A percentile compares a stretch with the other conserved stretches of the same genome.
Evolutionary conservation across 495 filamentous ascomycete genomes (phyloP).

Genomic region (Annulohypoxylon nitens): DNA sequence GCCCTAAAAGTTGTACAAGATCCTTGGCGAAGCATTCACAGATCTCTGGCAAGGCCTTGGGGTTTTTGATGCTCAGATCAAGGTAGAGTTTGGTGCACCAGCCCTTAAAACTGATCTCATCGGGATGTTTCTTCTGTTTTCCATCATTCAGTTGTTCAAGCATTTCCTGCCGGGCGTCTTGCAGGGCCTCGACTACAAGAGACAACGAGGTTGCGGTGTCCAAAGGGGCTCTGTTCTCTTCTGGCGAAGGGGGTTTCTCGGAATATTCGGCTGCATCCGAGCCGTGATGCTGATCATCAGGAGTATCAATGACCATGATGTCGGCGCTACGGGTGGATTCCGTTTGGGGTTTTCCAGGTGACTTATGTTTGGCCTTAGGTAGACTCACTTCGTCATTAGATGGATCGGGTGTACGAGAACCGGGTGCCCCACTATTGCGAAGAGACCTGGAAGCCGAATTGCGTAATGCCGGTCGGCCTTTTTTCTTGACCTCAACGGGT

Average conservation of each 20-base stretch:
- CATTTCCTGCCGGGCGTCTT: conserved; percentile 34
- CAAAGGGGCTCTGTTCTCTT: not conserved
- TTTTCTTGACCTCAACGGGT: conserved; percentile 29
- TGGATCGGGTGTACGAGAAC: conserved; percentile 6
- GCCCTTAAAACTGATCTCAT: conserved; percentile 36
- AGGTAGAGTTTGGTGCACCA: conserved; percentile 49
- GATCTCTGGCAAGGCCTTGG: conserved; percentile 43
- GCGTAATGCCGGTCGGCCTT: conserved; percentile 30
- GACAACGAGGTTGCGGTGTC: conserved; percentile 8
- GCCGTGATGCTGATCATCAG: not conserved
- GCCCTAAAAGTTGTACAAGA: conserved; percentile 45
- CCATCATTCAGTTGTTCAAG: conserved; percentile 32
- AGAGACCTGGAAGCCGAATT: conserved; percentile 30
- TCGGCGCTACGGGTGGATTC: conserved; percentile 13
- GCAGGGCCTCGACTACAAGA: conserved; percentile 37
- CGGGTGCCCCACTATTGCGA: conserved; percentile 25
- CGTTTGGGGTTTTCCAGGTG: conserved; percentile 1
- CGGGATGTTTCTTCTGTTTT: conserved; percentile 43
- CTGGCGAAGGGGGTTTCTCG: not conserved
- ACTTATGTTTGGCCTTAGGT: conserved; percentile 11
- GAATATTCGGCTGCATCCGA: not conserved
- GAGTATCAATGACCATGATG: conserved; percentile 23
- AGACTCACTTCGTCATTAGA: conserved; percentile 21
- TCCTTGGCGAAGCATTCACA: conserved; percentile 54
- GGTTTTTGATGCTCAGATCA: conserved; percentile 52